These are phyloP conservation scores for Tuber aestivum DNA, from an alignment of 495 filamentous ascomycete genomes.

Conservation along the genomic window DNA sequence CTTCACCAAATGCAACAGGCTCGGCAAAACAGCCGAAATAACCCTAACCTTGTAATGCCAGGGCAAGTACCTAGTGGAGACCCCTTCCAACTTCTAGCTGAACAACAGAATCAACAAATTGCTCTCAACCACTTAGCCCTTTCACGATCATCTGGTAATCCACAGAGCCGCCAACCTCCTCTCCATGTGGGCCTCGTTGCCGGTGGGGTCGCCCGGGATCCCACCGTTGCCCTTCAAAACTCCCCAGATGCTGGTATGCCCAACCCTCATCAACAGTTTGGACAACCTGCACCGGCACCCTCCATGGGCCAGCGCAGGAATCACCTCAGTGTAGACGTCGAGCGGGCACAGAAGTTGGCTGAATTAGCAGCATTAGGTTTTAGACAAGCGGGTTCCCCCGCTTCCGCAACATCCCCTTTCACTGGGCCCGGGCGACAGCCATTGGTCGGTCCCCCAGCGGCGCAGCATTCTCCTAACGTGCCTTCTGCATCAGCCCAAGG, in stretches of 20 bases:
- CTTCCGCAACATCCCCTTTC: background rate
- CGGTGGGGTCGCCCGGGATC: background rate
- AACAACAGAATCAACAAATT: constrained; percentile 1
- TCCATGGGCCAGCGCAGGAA: background rate
- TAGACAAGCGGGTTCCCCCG: background rate
- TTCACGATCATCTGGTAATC: background rate
- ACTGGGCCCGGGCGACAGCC: background rate
- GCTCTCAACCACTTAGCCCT: background rate
- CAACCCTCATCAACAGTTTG: background rate
- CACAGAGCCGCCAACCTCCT: background rate
- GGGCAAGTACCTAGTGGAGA: background rate
- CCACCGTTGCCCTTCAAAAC: background rate
- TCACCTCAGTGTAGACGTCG: background rate
- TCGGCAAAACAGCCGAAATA: background rate
- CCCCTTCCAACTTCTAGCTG: background rate
- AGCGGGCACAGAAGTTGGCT: constrained; percentile 1
- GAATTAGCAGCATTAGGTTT: background rate
- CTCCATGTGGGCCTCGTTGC: background rate
- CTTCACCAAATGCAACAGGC: background rate
- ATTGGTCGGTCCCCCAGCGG: background rate
- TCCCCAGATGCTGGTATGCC: background rate
- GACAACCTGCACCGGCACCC: background rate
- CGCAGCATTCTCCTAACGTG: background rate
- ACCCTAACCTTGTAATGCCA: background rate
- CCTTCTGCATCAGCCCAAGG: background rate